These are phyloP conservation scores for Nitzschia sp. DNA, from an alignment of 108 stramenopile genomes.

Conservation along the genomic window DNA sequence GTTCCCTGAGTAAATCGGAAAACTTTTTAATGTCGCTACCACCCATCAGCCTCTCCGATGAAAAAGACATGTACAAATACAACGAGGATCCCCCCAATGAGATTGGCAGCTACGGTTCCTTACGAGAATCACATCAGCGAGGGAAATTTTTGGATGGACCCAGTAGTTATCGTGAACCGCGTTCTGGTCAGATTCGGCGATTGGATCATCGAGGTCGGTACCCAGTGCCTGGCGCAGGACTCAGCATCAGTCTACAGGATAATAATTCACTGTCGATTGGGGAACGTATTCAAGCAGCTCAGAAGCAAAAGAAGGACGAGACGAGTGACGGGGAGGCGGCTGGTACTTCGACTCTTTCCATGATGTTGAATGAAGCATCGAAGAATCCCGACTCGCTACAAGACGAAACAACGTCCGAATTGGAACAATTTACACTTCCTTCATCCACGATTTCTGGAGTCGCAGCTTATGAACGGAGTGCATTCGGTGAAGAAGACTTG, in stretches of 20 bases:
- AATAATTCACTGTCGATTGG: conserved; percentile 29
- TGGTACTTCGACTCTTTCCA: conserved; percentile 23
- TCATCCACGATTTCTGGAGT: background rate
- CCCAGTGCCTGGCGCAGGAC: background rate
- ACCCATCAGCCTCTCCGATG: conserved; percentile 27
- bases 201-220: conserved; percentile 25
- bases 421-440: background rate
- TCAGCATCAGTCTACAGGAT: background rate
- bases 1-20: conserved; percentile 28
- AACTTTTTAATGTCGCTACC: conserved; percentile 26
- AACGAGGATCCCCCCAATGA: conserved; percentile 24
- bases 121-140: conserved; percentile 35
- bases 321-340: background rate
- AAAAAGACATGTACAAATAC: background rate
- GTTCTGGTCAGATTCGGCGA: conserved; percentile 26
- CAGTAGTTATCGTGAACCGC: conserved; percentile 31
- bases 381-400: conserved; percentile 6
- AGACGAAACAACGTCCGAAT: conserved; percentile 1
- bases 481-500: background rate
- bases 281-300: conserved; percentile 27
- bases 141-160: conserved; percentile 37
- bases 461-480: background rate
- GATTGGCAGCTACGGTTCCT: conserved; percentile 32
- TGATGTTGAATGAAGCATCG: conserved; percentile 33
- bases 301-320: conserved; percentile 3